Base-by-base conservation (phyloP, 2,329 filamentous ascomycete genomes). In the Neurospora crassa region DNA sequence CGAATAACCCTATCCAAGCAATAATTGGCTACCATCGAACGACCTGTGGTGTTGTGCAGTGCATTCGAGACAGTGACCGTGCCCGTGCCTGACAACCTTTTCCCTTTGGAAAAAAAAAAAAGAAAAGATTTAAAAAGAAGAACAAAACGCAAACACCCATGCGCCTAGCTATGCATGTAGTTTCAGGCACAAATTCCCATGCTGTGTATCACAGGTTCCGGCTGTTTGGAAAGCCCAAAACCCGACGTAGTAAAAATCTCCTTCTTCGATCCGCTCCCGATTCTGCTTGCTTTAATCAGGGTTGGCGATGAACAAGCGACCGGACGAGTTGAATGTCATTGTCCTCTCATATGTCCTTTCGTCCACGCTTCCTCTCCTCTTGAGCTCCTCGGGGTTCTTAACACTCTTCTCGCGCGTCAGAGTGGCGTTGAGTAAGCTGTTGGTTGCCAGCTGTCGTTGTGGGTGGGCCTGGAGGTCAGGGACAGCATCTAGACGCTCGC, bases 241-340 rank as follows among this genome's bases (percentile, higher is more conserved):
- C 40, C 40, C 41, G 40, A 24, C 18, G 69, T 67, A 53, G 34
- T 67, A 7, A 40, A 53, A 18, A 18, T 37, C 53, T 16, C 18
- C 53, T 29, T 5, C 29, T 34, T 63, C 53, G 8, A 69, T 40
- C 45, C 34, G 63, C 20, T 41, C 37, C n/a, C 11, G 67, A 29
- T 20, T 34, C 34, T 29, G 34, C 67, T 40, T 42, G 40, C n/a
- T 63, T 37, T 11, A 63, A 80, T 96, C 93, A 20, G 93, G 93
- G 80, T 96, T 96, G 76, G 93, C 93, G 78, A 96, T 94, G 80
- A 92, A 96, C 72, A 96, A 85, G 73, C 92, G 87, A 68, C 89
- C 89, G 40, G 88, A 86, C 24, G 87, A 89, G 29, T 63, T 63
- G 79, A 96, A 90, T 1, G 92, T 94, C 81, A 89, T 90, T 5